Percentiles rank a stretch among this genome's conserved stretches.
Conservation (phyloP, 2,329 filamentous ascomycete species). For the Aurifilum marmelostoma region DNA sequence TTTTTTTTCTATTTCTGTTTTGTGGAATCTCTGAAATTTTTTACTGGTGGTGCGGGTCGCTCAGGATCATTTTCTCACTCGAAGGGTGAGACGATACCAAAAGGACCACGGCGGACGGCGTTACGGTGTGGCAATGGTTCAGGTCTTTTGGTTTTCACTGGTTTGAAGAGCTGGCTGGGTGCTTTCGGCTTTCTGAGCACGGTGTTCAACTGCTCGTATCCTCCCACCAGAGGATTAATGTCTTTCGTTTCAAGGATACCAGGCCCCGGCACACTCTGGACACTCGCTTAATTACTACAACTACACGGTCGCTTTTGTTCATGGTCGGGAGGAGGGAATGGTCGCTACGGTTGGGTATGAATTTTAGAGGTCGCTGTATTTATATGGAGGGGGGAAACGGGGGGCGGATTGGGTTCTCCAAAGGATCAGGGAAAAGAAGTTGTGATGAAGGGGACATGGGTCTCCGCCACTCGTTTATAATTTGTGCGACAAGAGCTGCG, state of each 20-base stretch:
- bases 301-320: conserved; percentile 26
- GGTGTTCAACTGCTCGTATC: conserved; percentile 22
- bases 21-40: not conserved
- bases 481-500: conserved; percentile 9
- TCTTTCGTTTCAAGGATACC: conserved; percentile 27
- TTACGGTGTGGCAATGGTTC: not conserved
- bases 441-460: not conserved
- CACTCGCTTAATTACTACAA: conserved; percentile 28
- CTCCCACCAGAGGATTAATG: conserved; percentile 22
- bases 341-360: conserved; percentile 13
- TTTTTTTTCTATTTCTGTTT: not conserved
- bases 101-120: conserved; percentile 15
- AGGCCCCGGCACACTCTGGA: conserved; percentile 17
- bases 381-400: not conserved
- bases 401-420: not conserved
- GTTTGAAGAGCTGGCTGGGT: not conserved
- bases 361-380: conserved; percentile 23
- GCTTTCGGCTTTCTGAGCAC: conserved; percentile 21
- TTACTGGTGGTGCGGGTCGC: not conserved
- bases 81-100: conserved; percentile 9
- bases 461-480: conserved; percentile 1
- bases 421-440: conserved; percentile 11
- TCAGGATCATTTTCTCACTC: conserved; percentile 3
- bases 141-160: not conserved
- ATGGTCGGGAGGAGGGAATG: conserved; percentile 1